These are phyloP conservation scores for Capsicum baccatum DNA, from an alignment of 257 asterid genomes.

Conservation along the genomic window DNA sequence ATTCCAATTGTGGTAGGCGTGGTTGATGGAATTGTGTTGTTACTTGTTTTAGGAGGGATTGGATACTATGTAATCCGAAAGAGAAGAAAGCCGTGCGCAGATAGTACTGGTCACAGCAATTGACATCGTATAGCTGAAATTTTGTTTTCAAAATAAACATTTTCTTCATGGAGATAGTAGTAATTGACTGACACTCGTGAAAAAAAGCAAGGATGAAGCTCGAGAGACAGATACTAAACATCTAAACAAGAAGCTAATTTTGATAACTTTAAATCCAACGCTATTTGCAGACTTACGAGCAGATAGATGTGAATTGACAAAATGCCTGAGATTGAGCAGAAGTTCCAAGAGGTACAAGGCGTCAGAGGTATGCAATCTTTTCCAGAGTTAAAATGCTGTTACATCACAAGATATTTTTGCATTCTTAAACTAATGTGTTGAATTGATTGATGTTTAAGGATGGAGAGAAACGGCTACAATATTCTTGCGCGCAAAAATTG, in stretches of 20 bases:
- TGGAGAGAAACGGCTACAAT: neutral
- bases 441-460: neutral
- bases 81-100: conserved; percentile 45
- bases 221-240: neutral
- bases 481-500: neutral
- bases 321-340: neutral
- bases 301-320: neutral
- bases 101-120: conserved; percentile 15
- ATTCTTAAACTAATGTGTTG: neutral
- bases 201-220: neutral
- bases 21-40: conserved; percentile 69
- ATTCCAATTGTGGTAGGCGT: conserved; percentile 57
- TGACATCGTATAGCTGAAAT: conserved; percentile 23
- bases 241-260: neutral
- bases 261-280: neutral
- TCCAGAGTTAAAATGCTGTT: neutral
- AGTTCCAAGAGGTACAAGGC: neutral
- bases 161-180: neutral
- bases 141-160: neutral
- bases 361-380: neutral
- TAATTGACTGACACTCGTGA: neutral
- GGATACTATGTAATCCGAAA: conserved; percentile 57
- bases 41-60: conserved; percentile 65
- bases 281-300: neutral
- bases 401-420: neutral